Base-by-base conservation (phyloP, 164 flowering plant species). In the Brasenia schreberi region DNA sequence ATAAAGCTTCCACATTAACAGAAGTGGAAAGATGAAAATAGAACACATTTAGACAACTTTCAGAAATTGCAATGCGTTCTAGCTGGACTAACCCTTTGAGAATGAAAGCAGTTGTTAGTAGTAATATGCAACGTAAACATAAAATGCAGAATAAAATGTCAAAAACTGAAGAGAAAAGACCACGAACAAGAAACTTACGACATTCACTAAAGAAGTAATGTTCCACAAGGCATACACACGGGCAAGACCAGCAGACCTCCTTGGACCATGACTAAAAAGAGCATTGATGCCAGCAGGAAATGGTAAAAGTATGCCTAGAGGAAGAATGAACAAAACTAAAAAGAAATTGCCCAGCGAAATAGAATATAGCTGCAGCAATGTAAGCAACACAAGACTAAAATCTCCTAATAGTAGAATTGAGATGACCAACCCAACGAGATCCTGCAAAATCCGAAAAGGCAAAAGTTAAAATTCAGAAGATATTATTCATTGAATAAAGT, bases 221-320 rank as follows among this genome's bases (percentile, higher is more conserved):
- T 93, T 93, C 98, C 97, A 93, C 69, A 93, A 68, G 73, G 94
- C 96, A 86, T 90, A 91, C 23, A 86, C 80, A 69, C 96, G 98
- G 39, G 97, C 85, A 73, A 84, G 91, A 66, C 85, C 87, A n/a
- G 96, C 92, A 16, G 98, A 85, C 69, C 96, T 80, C 71, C 82
- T 80, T 4, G 91, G 92, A 68, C 95, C 96, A 72, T 91, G 96
- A 72, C 95, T 89, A 72, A 93, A 90, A 59, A 93, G 77, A 61
- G 98, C 98, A 77, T 77, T 93, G 73, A 90, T 86, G 68, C 98
- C 98, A 74, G 92, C 92, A 23, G 96, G 98, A 71, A 93, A 93
- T 49, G 98, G 97, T 68, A 82, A 78, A 33, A 93, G 70, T 61
- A 90, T 80, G 39, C 90, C 90, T 66, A 90, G 83, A 68, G 98